Base-by-base conservation (phyloP, 2,329 filamentous ascomycete species). In the Thelonectria blattea region DNA sequence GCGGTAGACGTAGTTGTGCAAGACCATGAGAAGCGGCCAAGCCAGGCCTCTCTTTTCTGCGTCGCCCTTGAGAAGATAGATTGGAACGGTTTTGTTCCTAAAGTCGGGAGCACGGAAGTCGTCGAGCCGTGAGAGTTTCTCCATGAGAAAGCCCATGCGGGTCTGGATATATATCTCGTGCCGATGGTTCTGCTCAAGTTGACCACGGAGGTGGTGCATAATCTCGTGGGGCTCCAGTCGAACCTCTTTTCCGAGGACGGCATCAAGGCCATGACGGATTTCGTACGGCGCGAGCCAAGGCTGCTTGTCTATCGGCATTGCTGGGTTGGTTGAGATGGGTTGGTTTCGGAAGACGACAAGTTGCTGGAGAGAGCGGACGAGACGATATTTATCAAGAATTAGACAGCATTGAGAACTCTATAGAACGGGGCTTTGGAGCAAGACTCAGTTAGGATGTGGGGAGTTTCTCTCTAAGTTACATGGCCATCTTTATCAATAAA, bases 1-100 rank as follows among this genome's bases (percentile, higher is more conserved):
- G 5, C 50, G 45, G 22, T 59, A 59, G 11, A 55, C 27, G 20
- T 51, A 55, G 10, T 51, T 61, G 5, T 52, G 50, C 6, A 61
- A 12, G 18, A 54, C 22, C 34, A 42, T 24, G 27, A 18, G 11
- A 24, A 51, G 14, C 20, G 50, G 14, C 43, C 12, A 12, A 18
- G 9, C 20, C 10, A n/a, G 18, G 7, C n/a, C 22, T n/a, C 18
- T 22, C 18, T 15, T n/a, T 9, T 32, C 22, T 52, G 22, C 18
- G 27, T 18, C 24, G 18, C 22, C 34, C 8, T 37, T 37, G 34
- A 37, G 34, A 12, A 37, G 37, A 46, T 58, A 58, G 30, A 58
- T 32, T 2, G 45, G 27, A 34, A 58, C 39, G 0, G 50, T 51
- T 12, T 61, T 58, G 11, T 58, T 61, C 2, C 37, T 39, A 27